Conservation (phyloP, 352 stramenopile genomes). For the Peronospora destructor region DNA sequence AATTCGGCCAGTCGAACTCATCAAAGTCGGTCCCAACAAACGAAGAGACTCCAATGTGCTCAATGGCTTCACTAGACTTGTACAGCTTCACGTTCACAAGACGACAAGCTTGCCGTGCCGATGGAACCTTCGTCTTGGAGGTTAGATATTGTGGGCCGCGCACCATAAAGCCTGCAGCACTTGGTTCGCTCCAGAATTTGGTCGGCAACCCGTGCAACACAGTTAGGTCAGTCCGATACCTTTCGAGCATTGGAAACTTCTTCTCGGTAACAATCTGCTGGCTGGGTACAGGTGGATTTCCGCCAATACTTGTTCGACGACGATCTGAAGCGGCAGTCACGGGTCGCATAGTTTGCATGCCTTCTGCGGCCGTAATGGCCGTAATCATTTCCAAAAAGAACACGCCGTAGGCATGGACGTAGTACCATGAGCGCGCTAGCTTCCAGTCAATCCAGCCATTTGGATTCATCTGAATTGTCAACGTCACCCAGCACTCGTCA, state of each 20-base stretch:
- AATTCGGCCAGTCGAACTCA: not conserved
- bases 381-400: slow-evolving; percentile 81
- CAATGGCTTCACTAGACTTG: slow-evolving; percentile 41
- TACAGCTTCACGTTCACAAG: slow-evolving; percentile 70
- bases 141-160: slow-evolving; percentile 62
- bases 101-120: slow-evolving; percentile 48
- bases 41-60: slow-evolving; percentile 63
- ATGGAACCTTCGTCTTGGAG: slow-evolving; percentile 53
- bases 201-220: slow-evolving; percentile 47
- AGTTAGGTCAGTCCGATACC: slow-evolving; percentile 56
- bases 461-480: slow-evolving; percentile 77
- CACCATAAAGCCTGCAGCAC: slow-evolving; percentile 52
- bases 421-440: slow-evolving; percentile 59
- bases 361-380: slow-evolving; percentile 28
- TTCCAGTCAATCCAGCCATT: slow-evolving; percentile 66
- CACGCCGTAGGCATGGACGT: slow-evolving; percentile 65
- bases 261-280: slow-evolving; percentile 59
- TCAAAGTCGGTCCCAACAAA: slow-evolving; percentile 45
- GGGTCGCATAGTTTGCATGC: slow-evolving; percentile 19
- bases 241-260: slow-evolving; percentile 49
- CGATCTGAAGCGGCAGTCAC: slow-evolving; percentile 18
- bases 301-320: slow-evolving; percentile 11
- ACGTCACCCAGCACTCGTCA: slow-evolving; percentile 71
- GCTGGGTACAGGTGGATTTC: slow-evolving; percentile 21
- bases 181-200: slow-evolving; percentile 82